Percentiles rank a stretch among this genome's conserved stretches.
Evolutionary conservation across 2,329 filamentous ascomycete genomes (phyloP).

Genomic region (Aspergillus glaucus): DNA sequence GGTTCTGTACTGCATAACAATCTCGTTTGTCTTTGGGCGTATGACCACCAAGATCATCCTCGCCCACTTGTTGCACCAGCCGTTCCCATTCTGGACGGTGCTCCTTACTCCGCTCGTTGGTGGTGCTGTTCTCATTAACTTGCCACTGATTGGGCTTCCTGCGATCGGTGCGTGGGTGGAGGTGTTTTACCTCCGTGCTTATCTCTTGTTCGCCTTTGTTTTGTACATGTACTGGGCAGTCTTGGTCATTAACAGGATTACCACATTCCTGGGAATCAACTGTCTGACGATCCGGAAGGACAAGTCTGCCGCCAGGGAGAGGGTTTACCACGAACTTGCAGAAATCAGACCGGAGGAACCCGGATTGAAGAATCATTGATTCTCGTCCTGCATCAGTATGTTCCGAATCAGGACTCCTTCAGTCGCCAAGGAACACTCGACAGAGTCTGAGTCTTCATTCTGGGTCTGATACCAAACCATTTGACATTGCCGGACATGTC

Average conservation of each 20-base stretch:
- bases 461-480: too few species aligned
- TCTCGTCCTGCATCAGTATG: background rate
- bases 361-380: conserved; percentile 15
- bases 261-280: conserved; percentile 85
- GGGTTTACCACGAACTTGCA: conserved; percentile 30
- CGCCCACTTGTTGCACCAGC: conserved; percentile 84
- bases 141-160: conserved; percentile 68
- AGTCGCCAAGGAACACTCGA: too few species aligned
- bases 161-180: conserved; percentile 62
- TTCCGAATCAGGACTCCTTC: background rate
- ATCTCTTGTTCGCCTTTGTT: conserved; percentile 75
- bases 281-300: conserved; percentile 70
- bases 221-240: conserved; percentile 92
- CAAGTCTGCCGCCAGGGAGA: conserved; percentile 26
- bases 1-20: conserved; percentile 82
- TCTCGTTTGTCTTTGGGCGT: conserved; percentile 95
- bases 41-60: conserved; percentile 99
- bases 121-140: conserved; percentile 74
- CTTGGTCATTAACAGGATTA: conserved; percentile 85
- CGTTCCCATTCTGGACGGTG: conserved; percentile 94
- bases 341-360: conserved; percentile 14
- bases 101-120: conserved; percentile 82
- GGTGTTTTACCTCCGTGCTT: conserved; percentile 73
- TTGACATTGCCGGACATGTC: too few species aligned
- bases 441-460: background rate